Conservation (phyloP, 1,139 yeast genomes). For the Blastobotrys petasosporus region DNA sequence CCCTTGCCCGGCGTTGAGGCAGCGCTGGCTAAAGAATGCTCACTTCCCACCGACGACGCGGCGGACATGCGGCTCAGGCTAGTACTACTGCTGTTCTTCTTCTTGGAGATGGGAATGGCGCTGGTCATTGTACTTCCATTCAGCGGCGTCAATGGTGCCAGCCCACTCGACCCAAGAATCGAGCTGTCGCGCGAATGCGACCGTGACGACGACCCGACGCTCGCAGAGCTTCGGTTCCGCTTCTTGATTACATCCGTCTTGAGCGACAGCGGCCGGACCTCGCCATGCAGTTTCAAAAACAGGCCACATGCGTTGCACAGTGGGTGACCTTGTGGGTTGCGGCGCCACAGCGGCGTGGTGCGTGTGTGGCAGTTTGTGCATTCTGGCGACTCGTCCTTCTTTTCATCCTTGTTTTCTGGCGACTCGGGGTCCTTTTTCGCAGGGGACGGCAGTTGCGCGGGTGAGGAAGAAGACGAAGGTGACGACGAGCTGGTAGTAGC, state of each 20-base stretch:
- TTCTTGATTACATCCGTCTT: constrained; percentile 89
- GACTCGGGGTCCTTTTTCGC: background rate
- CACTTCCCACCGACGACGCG: constrained; percentile 6
- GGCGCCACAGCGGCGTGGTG: constrained; percentile 89
- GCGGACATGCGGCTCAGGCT: constrained; percentile 8
- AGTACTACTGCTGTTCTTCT: constrained; percentile 5
- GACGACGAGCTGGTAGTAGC: background rate
- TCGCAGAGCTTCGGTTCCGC: constrained; percentile 37
- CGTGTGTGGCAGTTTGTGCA: constrained; percentile 87
- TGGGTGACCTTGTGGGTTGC: constrained; percentile 86
- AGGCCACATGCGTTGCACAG: constrained; percentile 91
- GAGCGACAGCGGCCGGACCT: constrained; percentile 78
- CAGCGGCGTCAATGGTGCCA: constrained; percentile 13
- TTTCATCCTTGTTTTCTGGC: background rate
- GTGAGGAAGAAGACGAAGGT: too few species aligned
- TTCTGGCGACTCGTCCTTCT: constrained; percentile 20
- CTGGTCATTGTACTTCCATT: constrained; percentile 10
- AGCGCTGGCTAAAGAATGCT: background rate
- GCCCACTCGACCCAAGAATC: constrained; percentile 6
- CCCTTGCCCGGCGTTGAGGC: constrained; percentile 7
- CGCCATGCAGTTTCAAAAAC: constrained; percentile 82
- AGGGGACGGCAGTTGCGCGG: background rate
- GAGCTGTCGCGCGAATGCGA: constrained; percentile 15
- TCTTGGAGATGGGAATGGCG: constrained; percentile 12
- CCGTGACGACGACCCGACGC: constrained; percentile 7